Percentiles rank a stretch among this genome's conserved stretches.
Conservation (phyloP, 2,329 filamentous ascomycete genomes). For the Davidsoniella australis region DNA sequence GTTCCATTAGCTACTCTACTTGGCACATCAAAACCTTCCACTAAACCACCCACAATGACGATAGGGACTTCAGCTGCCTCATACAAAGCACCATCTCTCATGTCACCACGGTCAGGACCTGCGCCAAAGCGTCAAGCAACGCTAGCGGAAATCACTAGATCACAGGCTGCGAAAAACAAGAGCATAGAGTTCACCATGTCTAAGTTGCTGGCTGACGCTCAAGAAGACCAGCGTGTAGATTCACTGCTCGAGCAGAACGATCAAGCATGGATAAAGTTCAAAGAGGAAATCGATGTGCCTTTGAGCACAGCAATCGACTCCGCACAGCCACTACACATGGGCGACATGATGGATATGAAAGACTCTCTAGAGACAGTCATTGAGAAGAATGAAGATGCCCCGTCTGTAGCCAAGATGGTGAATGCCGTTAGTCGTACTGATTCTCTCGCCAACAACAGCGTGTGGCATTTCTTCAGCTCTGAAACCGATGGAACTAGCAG, state of each 20-base stretch:
- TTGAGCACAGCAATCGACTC: not conserved
- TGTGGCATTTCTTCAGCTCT: constrained; percentile 5
- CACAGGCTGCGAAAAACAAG: constrained; percentile 1
- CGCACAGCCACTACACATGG: not conserved
- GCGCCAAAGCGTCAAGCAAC: not conserved
- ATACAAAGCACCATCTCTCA: not conserved
- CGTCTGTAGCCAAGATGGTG: constrained; percentile 12
- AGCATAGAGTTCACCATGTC: not conserved
- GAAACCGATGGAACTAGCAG: not conserved
- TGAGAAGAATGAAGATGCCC: constrained; percentile 9
- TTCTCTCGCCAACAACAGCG: not conserved
- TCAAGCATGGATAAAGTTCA: not conserved
- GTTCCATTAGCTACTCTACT: constrained; percentile 20
- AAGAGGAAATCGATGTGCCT: not conserved
- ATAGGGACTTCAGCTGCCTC: not conserved
- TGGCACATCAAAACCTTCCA: not conserved
- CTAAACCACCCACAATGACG: not conserved
- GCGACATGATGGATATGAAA: constrained; percentile 1
- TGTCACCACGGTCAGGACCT: not conserved
- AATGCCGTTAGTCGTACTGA: constrained; percentile 5
- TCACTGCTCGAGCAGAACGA: not conserved
- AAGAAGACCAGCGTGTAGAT: not conserved
- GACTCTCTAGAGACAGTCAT: constrained; percentile 1
- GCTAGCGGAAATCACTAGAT: not conserved
- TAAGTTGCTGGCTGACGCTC: constrained; percentile 6